Base-by-base conservation (phyloP, 129 eudicot species). In the Chrysanthemum seticuspe region DNA sequence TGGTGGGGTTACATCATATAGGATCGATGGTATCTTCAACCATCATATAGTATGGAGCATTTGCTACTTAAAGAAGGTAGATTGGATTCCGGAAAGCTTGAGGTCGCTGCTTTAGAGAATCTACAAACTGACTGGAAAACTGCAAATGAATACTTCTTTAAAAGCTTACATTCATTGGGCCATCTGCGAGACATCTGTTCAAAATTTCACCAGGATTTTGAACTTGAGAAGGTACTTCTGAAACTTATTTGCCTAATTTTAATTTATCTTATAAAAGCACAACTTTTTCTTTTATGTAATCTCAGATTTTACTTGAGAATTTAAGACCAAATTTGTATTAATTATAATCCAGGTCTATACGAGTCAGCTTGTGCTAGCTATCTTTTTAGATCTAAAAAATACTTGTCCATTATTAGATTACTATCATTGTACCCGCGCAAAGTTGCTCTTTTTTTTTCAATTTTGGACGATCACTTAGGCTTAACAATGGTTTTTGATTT, bases 111-210 rank as follows among this genome's bases (percentile, higher is more conserved):
- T 76, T 6, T 63, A 16, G 73, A 72, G 52, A 64, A 80, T 81
- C 65, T 56, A 10, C 90, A 86, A 71, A 60, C 64, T 15, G 84
- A 81, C 70, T 95, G 99, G 99, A 88, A 74, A 83, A 59, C 81
- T 16, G 91, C 86, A n/a, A 95, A 95, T 77, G 81, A 79, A 34
- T 88, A 79, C 87, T 91, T 88, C 83, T 95, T 95, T 70, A 95
- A 88, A 87, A 81, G 97, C 82, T 79, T 95, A 67, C 85, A 93
- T 36, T 88, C 99, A 2, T 68, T 85, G 23, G 74, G 77, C 75
- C 80, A 16, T 78, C 54, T 95, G 61, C 84, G 82, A 72, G 81
- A 84, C 67, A 88, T 88, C 76, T 83, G 92, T 78, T 81, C 75
- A 29, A 83, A 87, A 57, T 87, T 92, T 74, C 90, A 90, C 58